Evolutionary conservation across 805 yeast species (phyloP).

Genomic region (Ogataea chonburiensis): DNA sequence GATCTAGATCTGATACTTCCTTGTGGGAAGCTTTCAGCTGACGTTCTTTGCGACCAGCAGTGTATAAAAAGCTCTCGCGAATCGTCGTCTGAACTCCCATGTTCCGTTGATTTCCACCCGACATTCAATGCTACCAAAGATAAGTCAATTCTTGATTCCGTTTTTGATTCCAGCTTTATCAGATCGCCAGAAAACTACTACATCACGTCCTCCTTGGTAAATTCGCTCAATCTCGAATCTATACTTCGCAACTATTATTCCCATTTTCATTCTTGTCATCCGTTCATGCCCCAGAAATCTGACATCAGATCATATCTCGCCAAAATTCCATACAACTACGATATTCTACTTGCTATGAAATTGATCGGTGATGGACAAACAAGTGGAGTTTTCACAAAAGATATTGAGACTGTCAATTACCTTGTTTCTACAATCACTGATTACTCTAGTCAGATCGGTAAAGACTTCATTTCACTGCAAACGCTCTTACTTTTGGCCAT

Average conservation of each 20-base stretch:
- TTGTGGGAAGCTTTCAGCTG: constrained; percentile 28
- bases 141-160: constrained; percentile 22
- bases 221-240: constrained; percentile 27
- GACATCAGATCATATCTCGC: constrained; percentile 37
- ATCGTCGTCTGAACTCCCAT: constrained; percentile 17
- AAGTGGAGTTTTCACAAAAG: constrained; percentile 35
- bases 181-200: constrained; percentile 26
- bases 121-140: constrained; percentile 33
- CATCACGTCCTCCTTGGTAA: constrained; percentile 31
- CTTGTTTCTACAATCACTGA: constrained; percentile 34
- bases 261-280: constrained; percentile 44
- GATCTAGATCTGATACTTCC: constrained; percentile 28
- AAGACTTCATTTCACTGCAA: constrained; percentile 46
- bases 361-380: constrained; percentile 49
- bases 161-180: constrained; percentile 26
- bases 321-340: constrained; percentile 37
- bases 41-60: constrained; percentile 24
- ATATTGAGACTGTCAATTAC: constrained; percentile 41
- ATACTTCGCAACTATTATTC: constrained; percentile 36
- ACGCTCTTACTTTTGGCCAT: constrained; percentile 40
- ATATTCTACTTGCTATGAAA: constrained; percentile 47
- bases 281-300: constrained; percentile 43
- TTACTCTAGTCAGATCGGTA: constrained; percentile 33
- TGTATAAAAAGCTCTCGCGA: constrained; percentile 31
- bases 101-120: constrained; percentile 34